phyloP scores from a whole-genome alignment of 805 yeast genomes.

The Naumovozyma dairenensis region DNA sequence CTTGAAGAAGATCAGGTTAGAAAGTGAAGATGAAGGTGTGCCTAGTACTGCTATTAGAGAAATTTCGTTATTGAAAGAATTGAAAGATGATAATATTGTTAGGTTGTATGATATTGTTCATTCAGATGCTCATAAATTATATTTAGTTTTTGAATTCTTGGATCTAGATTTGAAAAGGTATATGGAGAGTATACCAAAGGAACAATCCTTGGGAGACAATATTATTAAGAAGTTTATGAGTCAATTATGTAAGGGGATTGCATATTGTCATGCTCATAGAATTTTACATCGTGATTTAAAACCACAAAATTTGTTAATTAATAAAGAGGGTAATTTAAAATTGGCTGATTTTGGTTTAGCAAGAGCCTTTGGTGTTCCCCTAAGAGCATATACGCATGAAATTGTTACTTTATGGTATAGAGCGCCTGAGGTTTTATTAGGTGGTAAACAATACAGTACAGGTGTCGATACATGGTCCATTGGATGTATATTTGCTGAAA shows the following conservation, averaged over 20 bases:
- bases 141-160: slow-evolving; percentile 86
- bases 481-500: slow-evolving; percentile 95
- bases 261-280: slow-evolving; percentile 52
- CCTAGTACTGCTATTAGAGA: slow-evolving; percentile 97
- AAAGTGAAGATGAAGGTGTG: slow-evolving; percentile 90
- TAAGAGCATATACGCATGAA: slow-evolving; percentile 93
- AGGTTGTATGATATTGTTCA: slow-evolving; percentile 91
- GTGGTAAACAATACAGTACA: slow-evolving; percentile 91
- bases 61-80: slow-evolving; percentile 88
- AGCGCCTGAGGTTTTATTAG: slow-evolving; percentile 93
- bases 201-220: slow-evolving; percentile 79
- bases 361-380: slow-evolving; percentile 95
- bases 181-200: slow-evolving; percentile 84
- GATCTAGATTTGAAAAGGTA: slow-evolving; percentile 89
- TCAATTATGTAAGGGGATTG: slow-evolving; percentile 82
- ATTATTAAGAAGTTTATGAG: slow-evolving; percentile 87
- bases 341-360: slow-evolving; percentile 96
- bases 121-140: slow-evolving; percentile 82
- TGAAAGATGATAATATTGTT: slow-evolving; percentile 86
- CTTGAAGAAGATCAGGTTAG: slow-evolving; percentile 85
- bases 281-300: slow-evolving; percentile 72
- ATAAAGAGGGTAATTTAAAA: slow-evolving; percentile 81
- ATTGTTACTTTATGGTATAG: slow-evolving; percentile 97
- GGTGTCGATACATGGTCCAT: slow-evolving; percentile 98
- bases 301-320: slow-evolving; percentile 89